Evolutionary conservation across 2,329 filamentous ascomycete genomes (phyloP).

Genomic region (Tricladium varicosporioides): DNA sequence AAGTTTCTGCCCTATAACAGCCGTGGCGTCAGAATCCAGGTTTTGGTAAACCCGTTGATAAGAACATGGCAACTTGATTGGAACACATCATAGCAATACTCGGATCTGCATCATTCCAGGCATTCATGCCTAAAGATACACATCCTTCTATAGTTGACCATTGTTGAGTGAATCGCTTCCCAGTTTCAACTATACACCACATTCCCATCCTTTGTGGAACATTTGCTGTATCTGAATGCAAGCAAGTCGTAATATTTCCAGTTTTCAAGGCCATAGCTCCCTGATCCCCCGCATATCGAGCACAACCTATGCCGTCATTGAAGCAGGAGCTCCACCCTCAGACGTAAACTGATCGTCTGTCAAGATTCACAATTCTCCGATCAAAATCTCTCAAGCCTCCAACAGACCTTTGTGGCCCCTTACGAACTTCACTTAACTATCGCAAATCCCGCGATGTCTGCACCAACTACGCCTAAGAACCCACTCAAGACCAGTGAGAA

Average conservation of each 20-base stretch:
- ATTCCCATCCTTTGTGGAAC: slow-evolving; percentile 4
- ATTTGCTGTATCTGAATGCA: neutral
- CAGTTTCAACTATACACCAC: slow-evolving; percentile 9
- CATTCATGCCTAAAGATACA: neutral
- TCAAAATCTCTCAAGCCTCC: slow-evolving; percentile 4
- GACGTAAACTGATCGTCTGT: neutral
- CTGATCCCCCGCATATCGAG: neutral
- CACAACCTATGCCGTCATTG: neutral
- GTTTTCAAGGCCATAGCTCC: neutral
- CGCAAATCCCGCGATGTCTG: slow-evolving; percentile 9
- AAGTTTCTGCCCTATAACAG: neutral
- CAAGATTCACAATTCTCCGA: neutral
- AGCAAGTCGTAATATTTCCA: neutral
- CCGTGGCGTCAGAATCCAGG: neutral
- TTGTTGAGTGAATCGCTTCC: neutral
- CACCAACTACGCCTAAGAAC: slow-evolving; percentile 17
- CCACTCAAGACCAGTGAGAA: slow-evolving; percentile 12
- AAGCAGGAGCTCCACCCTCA: neutral
- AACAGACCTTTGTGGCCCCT: neutral
- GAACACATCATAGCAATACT: neutral
- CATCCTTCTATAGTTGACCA: neutral
- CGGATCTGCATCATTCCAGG: slow-evolving; percentile 7
- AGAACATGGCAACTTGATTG: neutral
- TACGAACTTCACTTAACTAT: too few relatives aligned
- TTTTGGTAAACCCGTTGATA: too few relatives aligned